A percentile compares a stretch with the other conserved stretches of the same genome.
Conservation (phyloP, 768 basidiomycete genomes). For the Tremella fuciformis region DNA sequence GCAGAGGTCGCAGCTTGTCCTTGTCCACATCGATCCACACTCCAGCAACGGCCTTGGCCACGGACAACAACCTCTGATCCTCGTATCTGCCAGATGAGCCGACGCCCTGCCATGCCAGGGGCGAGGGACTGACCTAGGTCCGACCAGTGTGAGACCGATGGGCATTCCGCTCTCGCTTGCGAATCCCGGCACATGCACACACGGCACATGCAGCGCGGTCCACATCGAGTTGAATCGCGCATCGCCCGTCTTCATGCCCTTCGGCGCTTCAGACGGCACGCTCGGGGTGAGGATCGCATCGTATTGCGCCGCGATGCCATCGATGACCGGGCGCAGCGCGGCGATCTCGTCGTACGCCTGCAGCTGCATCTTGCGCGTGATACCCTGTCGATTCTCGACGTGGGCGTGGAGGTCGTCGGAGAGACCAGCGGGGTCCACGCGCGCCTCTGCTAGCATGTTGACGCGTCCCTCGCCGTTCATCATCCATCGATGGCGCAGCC, state of each 20-base stretch:
- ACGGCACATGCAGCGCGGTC: constrained; percentile 44
- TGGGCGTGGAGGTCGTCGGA: constrained; percentile 24
- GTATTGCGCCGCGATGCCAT: constrained; percentile 41
- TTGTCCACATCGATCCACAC: constrained; percentile 30
- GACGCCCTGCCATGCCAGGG: not conserved
- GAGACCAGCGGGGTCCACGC: constrained; percentile 19
- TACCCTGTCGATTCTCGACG: constrained; percentile 31
- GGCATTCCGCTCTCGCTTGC: constrained; percentile 41
- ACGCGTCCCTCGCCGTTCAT: constrained; percentile 36
- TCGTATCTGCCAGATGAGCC: constrained; percentile 27
- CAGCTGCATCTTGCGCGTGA: constrained; percentile 25
- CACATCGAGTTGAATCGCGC: constrained; percentile 41
- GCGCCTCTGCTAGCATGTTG: constrained; percentile 44
- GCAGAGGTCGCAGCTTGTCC: constrained; percentile 18
- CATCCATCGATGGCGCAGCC: constrained; percentile 11
- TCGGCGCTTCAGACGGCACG: constrained; percentile 39
- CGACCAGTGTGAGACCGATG: constrained; percentile 49
- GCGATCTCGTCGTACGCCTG: constrained; percentile 43
- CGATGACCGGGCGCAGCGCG: constrained; percentile 37
- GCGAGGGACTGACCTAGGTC: constrained; percentile 22
- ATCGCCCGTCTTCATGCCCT: constrained; percentile 26
- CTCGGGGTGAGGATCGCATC: constrained; percentile 44
- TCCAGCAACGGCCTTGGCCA: constrained; percentile 34
- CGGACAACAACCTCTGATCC: constrained; percentile 37
- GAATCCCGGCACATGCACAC: constrained; percentile 46